Evolutionary conservation across 208 protist species (phyloP).

Genomic region (Leishmania braziliensis): DNA sequence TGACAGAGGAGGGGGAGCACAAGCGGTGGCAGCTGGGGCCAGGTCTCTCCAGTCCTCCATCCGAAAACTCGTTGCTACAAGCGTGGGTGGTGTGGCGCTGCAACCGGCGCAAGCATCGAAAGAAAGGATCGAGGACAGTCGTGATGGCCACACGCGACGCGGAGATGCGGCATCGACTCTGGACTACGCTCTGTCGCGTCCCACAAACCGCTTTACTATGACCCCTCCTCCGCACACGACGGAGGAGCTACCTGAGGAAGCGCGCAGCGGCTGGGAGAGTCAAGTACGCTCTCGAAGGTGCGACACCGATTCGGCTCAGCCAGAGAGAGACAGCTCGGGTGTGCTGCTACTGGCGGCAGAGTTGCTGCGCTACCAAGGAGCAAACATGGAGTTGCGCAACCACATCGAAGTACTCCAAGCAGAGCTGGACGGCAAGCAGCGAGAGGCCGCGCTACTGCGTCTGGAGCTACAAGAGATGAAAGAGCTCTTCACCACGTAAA

Average conservation of each 20-base stretch:
- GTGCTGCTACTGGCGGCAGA: conserved; percentile 56
- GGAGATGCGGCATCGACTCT: neutral
- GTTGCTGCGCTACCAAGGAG: conserved; percentile 62
- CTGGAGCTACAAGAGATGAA: conserved; percentile 66
- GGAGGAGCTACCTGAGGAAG: neutral
- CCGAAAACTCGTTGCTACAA: neutral
- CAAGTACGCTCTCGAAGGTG: too few relatives aligned
- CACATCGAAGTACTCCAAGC: conserved; percentile 52
- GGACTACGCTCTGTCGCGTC: neutral
- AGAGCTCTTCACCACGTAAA: conserved; percentile 25
- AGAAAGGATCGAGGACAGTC: neutral
- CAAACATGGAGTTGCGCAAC: conserved; percentile 61
- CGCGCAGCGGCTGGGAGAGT: neutral
- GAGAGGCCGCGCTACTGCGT: conserved; percentile 66
- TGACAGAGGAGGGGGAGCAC: neutral
- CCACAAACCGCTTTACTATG: neutral
- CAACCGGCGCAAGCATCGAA: neutral
- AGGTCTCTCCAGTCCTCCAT: neutral
- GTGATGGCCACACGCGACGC: neutral
- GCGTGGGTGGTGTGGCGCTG: neutral
- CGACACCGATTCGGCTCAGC: neutral
- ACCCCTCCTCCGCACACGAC: neutral
- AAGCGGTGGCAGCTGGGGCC: neutral
- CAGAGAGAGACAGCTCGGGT: conserved; percentile 17
- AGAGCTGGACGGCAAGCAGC: conserved; percentile 57